Conservation (phyloP, 345 rosid genomes). For the Gossypium bickii region DNA sequence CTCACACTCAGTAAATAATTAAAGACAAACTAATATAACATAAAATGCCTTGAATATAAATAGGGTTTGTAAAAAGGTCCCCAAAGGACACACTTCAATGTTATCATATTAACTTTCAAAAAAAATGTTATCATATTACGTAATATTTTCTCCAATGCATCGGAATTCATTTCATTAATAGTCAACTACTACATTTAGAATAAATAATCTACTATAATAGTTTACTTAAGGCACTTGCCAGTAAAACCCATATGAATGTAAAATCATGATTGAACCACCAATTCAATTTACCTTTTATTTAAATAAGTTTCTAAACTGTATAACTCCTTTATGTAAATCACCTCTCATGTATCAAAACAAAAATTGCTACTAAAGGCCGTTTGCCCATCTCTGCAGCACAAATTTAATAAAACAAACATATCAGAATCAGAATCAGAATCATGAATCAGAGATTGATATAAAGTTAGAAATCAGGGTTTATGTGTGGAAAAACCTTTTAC, state of each 20-base stretch:
- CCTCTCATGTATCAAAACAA: background rate
- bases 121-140: background rate
- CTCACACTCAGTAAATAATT: background rate
- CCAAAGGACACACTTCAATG: background rate
- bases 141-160: background rate
- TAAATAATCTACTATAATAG: background rate
- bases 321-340: background rate
- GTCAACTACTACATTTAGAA: background rate
- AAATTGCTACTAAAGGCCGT: background rate
- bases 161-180: background rate
- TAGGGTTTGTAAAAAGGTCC: background rate
- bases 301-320: background rate
- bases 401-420: background rate
- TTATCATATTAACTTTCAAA: too few relatives aligned
- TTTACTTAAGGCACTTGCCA: background rate
- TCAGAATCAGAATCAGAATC: constrained; percentile 2
- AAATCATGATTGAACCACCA: background rate
- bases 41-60: background rate
- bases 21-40: background rate
- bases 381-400: background rate
- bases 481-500: background rate
- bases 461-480: background rate
- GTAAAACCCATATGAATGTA: background rate
- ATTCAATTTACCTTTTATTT: background rate
- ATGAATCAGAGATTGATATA: background rate